Conservation (phyloP, 2,329 filamentous ascomycete genomes). For the Alternaria longipes region DNA sequence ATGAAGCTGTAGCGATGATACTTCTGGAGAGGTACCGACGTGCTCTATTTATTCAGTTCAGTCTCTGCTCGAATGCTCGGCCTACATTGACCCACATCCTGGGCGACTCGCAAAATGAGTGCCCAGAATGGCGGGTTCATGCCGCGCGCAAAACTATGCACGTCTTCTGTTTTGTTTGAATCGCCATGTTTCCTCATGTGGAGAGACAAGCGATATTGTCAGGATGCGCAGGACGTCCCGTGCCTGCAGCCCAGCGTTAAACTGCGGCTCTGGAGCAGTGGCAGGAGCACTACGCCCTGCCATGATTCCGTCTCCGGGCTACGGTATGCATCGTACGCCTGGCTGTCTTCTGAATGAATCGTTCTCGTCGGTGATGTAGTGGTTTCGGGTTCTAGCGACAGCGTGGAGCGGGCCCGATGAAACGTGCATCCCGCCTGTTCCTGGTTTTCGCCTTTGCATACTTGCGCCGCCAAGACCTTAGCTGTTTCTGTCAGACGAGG, state of each 20-base stretch:
- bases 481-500: slow-evolving; percentile 32
- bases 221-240: slow-evolving; percentile 27
- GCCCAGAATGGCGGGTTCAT: slow-evolving; percentile 23
- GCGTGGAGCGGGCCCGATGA: slow-evolving; percentile 26
- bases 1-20: slow-evolving; percentile 39
- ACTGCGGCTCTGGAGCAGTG: slow-evolving; percentile 11
- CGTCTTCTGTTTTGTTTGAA: slow-evolving; percentile 15
- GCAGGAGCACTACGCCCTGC: slow-evolving; percentile 16
- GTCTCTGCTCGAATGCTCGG: not conserved
- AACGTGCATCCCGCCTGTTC: slow-evolving; percentile 30
- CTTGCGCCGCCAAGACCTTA: slow-evolving; percentile 32
- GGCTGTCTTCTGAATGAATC: slow-evolving; percentile 6
- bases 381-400: slow-evolving; percentile 15
- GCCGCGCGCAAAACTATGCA: slow-evolving; percentile 27
- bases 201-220: slow-evolving; percentile 37
- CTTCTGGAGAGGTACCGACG: slow-evolving; percentile 11
- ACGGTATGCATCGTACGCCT: slow-evolving; percentile 17
- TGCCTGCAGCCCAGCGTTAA: slow-evolving; percentile 28
- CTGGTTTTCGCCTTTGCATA: slow-evolving; percentile 20
- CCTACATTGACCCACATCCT: not conserved
- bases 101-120: slow-evolving; percentile 14
- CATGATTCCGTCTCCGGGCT: slow-evolving; percentile 13
- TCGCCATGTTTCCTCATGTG: slow-evolving; percentile 25
- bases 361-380: slow-evolving; percentile 12
- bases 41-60: slow-evolving; percentile 35